Percentiles rank a stretch among this genome's conserved stretches.
Conservation (phyloP, 306 rosid genomes). For the Phaseolus lunatus region DNA sequence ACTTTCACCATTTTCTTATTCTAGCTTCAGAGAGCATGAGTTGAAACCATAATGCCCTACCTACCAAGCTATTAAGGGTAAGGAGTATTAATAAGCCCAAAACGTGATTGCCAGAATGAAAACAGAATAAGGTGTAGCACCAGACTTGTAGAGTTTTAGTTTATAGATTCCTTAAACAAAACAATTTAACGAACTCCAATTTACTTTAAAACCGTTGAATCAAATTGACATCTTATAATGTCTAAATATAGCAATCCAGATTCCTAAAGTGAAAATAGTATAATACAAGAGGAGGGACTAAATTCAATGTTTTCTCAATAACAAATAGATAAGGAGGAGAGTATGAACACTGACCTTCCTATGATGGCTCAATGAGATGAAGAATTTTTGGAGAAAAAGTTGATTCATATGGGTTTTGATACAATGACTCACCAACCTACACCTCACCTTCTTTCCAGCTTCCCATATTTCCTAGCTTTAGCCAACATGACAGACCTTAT, state of each 20-base stretch:
- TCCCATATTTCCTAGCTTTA: slow-evolving; percentile 69
- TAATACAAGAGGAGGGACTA: too few species aligned
- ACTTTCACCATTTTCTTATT: slow-evolving; percentile 20
- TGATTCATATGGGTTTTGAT: slow-evolving; percentile 92
- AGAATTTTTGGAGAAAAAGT: slow-evolving; percentile 90
- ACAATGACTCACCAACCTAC: slow-evolving; percentile 93
- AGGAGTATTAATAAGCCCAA: slow-evolving; percentile 31
- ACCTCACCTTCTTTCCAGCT: slow-evolving; percentile 68
- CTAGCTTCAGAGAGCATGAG: slow-evolving; percentile 8
- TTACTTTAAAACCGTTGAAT: too few species aligned
- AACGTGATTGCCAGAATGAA: slow-evolving; percentile 17
- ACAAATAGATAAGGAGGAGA: too few species aligned
- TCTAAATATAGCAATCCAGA: too few species aligned
- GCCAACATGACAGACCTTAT: slow-evolving; percentile 65
- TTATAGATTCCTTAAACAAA: too few species aligned
- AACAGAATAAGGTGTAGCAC: too few species aligned
- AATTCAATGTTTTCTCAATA: too few species aligned
- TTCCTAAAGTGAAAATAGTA: too few species aligned
- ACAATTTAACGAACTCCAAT: too few species aligned
- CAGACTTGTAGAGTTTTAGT: too few species aligned
- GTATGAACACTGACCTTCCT: too few species aligned
- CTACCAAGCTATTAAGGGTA: slow-evolving; percentile 29
- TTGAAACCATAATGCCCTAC: slow-evolving; percentile 35
- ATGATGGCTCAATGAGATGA: slow-evolving; percentile 86
- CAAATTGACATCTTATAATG: too few species aligned